Percentiles rank a stretch among this genome's conserved stretches.
phyloP scores from a whole-genome alignment of 305 asterid genomes.

The Andrographis paniculata region DNA sequence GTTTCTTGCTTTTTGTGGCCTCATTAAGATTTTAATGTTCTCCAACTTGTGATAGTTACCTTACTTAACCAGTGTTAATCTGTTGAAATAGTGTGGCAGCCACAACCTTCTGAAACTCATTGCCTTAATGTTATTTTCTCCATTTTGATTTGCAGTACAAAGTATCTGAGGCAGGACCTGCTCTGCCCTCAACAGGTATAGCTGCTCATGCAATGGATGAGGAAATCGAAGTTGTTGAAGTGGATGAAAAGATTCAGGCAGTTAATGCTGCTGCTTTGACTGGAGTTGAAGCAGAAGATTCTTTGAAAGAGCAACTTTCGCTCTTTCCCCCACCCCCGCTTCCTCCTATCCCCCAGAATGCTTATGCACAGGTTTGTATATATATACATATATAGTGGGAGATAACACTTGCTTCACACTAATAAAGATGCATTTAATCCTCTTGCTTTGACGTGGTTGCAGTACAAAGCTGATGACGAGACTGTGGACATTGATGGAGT shows the following conservation, averaged over 20 bases:
- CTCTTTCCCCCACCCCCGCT: constrained; percentile 45
- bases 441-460: constrained; percentile 25
- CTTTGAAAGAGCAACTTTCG: constrained; percentile 30
- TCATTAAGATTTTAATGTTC: no score
- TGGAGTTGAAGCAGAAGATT: constrained; percentile 25
- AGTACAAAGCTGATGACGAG: constrained; percentile 51
- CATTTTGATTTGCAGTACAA: constrained; percentile 34
- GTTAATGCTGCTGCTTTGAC: constrained; percentile 18
- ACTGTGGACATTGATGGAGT: constrained; percentile 41
- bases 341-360: constrained; percentile 45
- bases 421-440: neutral
- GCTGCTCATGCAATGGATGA: constrained; percentile 82
- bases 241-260: constrained; percentile 37
- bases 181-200: constrained; percentile 66
- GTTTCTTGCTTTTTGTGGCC: no score
- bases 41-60: no score
- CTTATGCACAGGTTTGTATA: constrained; percentile 46
- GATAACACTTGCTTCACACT: neutral
- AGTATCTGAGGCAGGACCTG: constrained; percentile 31
- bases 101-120: neutral
- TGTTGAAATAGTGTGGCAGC: no score
- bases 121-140: constrained; percentile 3
- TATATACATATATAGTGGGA: neutral
- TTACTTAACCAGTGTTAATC: no score
- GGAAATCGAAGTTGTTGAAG: constrained; percentile 53